Percentiles rank a stretch among this genome's conserved stretches.
Evolutionary conservation across 176 grass and related monocot species (phyloP).

Genomic region (Panicum miliaceum): DNA sequence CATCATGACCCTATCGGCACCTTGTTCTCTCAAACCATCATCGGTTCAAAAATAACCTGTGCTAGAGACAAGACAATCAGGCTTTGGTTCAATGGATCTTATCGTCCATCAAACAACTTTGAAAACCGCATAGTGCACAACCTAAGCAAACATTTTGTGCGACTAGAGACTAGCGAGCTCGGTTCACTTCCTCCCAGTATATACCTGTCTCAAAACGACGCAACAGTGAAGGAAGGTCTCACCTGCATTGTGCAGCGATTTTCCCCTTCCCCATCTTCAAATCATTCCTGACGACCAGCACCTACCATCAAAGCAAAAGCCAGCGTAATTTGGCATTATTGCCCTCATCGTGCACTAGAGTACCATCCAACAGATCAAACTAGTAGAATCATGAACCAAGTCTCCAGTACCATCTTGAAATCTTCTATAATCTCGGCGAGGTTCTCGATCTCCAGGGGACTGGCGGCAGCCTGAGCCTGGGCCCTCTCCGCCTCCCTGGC

Average conservation of each 20-base stretch:
- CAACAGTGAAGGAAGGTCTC: not conserved
- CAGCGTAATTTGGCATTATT: not conserved
- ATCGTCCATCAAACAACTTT: not conserved
- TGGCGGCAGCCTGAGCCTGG: slow-evolving; percentile 29
- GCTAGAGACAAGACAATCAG: not conserved
- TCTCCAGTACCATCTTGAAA: slow-evolving; percentile 83
- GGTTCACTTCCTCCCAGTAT: not conserved
- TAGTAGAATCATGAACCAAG: not conserved
- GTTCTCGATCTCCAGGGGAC: slow-evolving; percentile 77
- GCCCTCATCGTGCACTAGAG: not conserved
- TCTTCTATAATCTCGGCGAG: slow-evolving; percentile 88
- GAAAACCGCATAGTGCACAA: not conserved
- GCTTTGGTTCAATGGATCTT: not conserved
- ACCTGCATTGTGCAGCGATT: slow-evolving; percentile 98
- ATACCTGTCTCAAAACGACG: not conserved
- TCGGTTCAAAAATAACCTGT: not conserved
- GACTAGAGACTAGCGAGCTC: not conserved
- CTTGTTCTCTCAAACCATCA: not conserved
- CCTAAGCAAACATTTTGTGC: not conserved
- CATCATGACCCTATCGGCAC: not conserved
- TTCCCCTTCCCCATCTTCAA: slow-evolving; percentile 99
- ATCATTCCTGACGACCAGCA: slow-evolving; percentile 94
- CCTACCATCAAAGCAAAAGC: slow-evolving; percentile 45
- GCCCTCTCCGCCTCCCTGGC: slow-evolving; percentile 43
- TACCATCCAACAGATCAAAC: not conserved